These are phyloP conservation scores for Panicum virgatum DNA, from an alignment of 202 grass and related monocot species.

Conservation along the genomic window DNA sequence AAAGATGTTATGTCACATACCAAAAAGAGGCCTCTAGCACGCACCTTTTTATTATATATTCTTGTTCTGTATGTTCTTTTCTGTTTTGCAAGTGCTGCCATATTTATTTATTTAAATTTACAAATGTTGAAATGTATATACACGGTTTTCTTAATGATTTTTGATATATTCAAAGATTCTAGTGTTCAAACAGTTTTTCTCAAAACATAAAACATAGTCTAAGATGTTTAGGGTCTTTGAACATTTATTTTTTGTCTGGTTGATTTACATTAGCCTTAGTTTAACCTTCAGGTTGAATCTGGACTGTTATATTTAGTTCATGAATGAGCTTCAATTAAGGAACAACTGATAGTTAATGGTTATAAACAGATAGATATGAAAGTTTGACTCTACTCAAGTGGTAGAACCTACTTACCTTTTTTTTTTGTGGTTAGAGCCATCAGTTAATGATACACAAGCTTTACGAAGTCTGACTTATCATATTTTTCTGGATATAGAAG, in stretches of 20 bases:
- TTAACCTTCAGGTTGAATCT: background rate
- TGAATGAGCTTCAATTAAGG: background rate
- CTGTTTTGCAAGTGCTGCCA: background rate
- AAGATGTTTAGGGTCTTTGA: background rate
- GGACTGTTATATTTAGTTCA: constrained; percentile 17
- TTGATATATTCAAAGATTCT: background rate
- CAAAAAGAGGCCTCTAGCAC: background rate
- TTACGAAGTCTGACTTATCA: background rate
- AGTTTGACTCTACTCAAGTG: background rate
- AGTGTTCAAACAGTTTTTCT: background rate
- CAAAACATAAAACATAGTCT: background rate
- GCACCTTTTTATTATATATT: background rate
- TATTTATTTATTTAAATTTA: background rate
- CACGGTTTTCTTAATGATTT: background rate
- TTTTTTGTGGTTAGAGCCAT: background rate
- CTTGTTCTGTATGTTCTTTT: background rate
- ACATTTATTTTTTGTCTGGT: background rate
- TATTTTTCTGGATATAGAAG: background rate
- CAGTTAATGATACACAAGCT: background rate
- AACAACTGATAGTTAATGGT: constrained; percentile 11
- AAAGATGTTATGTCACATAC: too few species aligned
- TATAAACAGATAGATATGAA: constrained; percentile 16
- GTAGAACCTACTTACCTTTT: background rate
- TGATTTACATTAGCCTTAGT: constrained; percentile 3
- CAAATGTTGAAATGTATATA: background rate